Base-by-base conservation (phyloP, 352 stramenopile genomes). In the Phytopythium cucurbitacearum region DNA sequence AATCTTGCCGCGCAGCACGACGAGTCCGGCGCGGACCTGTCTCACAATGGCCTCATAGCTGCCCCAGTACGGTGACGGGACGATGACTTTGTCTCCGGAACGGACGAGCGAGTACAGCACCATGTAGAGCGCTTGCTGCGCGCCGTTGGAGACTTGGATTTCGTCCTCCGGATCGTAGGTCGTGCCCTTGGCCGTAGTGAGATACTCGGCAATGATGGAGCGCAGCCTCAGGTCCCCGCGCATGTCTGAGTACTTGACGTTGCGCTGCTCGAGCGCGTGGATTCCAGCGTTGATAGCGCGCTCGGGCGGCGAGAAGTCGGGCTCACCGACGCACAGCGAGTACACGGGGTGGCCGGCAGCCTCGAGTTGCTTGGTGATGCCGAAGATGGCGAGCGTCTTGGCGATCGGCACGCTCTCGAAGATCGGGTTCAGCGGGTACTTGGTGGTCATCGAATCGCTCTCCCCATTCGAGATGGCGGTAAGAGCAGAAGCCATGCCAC, bases 21-120 rank as follows among this genome's bases (percentile, higher is more conserved):
- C 74, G 0, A 95, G 79, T 36, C 80, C 80, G 2, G 87, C 94
- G 35, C 85, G 87, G 2, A 89, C 87, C 34, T 98, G 76, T 40
- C 84, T 77, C 33, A 92, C 82, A 56, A 99, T 98, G 67, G 97
- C 93, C 7, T 95, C 92, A 76, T 99, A 99, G 34, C 75, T 97
- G 6, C 96, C 91, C 95, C 95, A 99, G 76, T 97, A 99, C 7
- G 96, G 96, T 15, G 94, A 91, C n/a, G 96, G 96, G 48, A 99
- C 84, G 40, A 99, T 67, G 2, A 98, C 95, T 56, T 97, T 85
- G 65, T 99, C 96, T 6, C 95, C 95, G 1, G 81, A 72, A 10
- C 89, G 76, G 57, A 80, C 91, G 35, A 97, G 75, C 0, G 91
- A 85, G 40, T 98, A 67, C 2, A 98, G 70, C 13, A 89, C 83